Conservation (phyloP, 108 stramenopile species). For the Parmales sp. region DNA sequence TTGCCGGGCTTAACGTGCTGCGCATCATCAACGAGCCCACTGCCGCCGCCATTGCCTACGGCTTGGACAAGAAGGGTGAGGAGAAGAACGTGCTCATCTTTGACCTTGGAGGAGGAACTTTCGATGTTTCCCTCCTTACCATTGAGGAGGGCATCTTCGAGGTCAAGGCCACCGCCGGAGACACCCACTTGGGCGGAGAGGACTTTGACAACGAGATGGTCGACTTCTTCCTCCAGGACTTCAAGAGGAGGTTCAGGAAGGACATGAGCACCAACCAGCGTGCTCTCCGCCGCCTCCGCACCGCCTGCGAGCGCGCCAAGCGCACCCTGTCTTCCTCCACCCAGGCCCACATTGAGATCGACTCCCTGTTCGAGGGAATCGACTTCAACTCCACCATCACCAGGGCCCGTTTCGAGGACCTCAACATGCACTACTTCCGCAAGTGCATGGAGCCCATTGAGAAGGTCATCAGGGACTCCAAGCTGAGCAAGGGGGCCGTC, state of each 20-base stretch:
- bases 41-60: slow-evolving; percentile 98
- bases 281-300: slow-evolving; percentile 95
- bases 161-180: slow-evolving; percentile 99
- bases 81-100: slow-evolving; percentile 98
- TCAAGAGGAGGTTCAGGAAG: slow-evolving; percentile 86
- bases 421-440: slow-evolving; percentile 98
- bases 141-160: slow-evolving; percentile 99
- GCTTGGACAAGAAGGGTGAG: slow-evolving; percentile 88
- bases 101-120: slow-evolving; percentile 97
- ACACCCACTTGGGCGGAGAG: slow-evolving; percentile 98
- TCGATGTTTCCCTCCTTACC: slow-evolving; percentile 90
- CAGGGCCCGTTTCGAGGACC: slow-evolving; percentile 88
- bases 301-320: slow-evolving; percentile 99
- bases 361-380: slow-evolving; percentile 95
- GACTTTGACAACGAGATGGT: slow-evolving; percentile 99
- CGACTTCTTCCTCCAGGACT: slow-evolving; percentile 89
- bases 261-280: slow-evolving; percentile 86
- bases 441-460: slow-evolving; percentile 97
- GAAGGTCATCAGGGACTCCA: slow-evolving; percentile 93
- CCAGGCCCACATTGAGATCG: slow-evolving; percentile 99
- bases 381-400: slow-evolving; percentile 99
- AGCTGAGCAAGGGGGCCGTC: slow-evolving; percentile 88
- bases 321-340: slow-evolving; percentile 95
- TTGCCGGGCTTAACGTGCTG: slow-evolving; percentile 94
- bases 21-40: slow-evolving; percentile 99